Conservation (phyloP, 305 asterid genomes). For the Fraxinus dipetala region DNA sequence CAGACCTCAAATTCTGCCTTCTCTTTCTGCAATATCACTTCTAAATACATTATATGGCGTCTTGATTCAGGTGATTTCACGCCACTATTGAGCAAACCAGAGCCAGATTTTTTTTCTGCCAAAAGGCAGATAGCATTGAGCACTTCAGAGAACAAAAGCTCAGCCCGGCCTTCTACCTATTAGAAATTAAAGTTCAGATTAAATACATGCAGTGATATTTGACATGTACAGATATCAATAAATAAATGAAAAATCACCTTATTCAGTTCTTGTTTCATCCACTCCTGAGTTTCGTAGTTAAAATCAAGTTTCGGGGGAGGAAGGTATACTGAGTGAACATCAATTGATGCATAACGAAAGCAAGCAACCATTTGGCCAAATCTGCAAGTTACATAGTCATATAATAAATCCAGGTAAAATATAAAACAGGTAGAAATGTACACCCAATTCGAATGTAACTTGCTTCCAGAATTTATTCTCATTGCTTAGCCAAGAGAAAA, state of each 20-base stretch:
- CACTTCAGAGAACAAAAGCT: constrained; percentile 82
- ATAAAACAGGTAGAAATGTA: constrained; percentile 5
- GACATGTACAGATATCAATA: constrained; percentile 12
- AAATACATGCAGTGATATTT: constrained; percentile 19
- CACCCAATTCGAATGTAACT: background rate
- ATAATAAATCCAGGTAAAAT: constrained; percentile 22
- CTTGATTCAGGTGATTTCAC: constrained; percentile 46
- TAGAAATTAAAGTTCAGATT: constrained; percentile 23
- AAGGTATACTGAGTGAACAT: constrained; percentile 89
- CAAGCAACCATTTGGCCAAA: constrained; percentile 97
- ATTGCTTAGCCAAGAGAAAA: background rate
- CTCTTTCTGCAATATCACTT: constrained; percentile 73
- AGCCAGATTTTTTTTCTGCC: constrained; percentile 42
- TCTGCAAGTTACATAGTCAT: constrained; percentile 44
- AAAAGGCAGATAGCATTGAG: constrained; percentile 55
- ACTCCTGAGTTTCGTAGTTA: constrained; percentile 74
- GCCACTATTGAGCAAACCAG: constrained; percentile 26
- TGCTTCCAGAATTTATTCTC: constrained; percentile 7
- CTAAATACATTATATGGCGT: constrained; percentile 58
- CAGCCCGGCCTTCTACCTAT: constrained; percentile 77
- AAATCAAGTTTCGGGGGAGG: constrained; percentile 87
- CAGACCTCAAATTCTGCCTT: constrained; percentile 80
- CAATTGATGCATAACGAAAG: constrained; percentile 93
- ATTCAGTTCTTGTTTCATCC: constrained; percentile 69
- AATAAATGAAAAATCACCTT: constrained; percentile 43